phyloP scores from a whole-genome alignment of 345 rosid genomes.

The Firmiana major region DNA sequence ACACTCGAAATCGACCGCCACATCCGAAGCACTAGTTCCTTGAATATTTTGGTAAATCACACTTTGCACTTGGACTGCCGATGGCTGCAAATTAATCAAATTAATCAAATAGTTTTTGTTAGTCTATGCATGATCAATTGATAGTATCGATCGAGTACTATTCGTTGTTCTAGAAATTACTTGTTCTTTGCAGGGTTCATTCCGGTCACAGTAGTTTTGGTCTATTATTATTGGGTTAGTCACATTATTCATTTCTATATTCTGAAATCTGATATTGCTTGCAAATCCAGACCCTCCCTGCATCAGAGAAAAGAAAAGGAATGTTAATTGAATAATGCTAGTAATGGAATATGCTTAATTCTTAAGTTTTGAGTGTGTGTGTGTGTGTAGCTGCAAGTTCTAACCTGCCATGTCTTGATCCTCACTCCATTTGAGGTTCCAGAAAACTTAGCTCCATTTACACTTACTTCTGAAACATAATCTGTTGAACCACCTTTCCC shows the following conservation, averaged over 20 bases:
- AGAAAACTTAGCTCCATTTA: slow-evolving; percentile 55
- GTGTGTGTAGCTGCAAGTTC: too few relatives aligned
- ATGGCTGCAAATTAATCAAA: background rate
- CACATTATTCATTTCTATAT: slow-evolving; percentile 63
- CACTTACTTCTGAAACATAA: slow-evolving; percentile 54
- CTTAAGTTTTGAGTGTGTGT: background rate
- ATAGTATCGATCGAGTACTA: too few relatives aligned
- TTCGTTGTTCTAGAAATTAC: slow-evolving; percentile 21
- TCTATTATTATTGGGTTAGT: slow-evolving; percentile 77
- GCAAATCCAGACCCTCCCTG: slow-evolving; percentile 94
- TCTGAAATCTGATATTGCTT: slow-evolving; percentile 54
- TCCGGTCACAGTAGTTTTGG: slow-evolving; percentile 75
- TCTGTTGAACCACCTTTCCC: slow-evolving; percentile 47
- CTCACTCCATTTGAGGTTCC: slow-evolving; percentile 73
- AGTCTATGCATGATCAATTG: too few relatives aligned
- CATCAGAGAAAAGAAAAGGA: background rate
- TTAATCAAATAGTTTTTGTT: background rate
- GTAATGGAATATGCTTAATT: background rate
- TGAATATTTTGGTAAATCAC: too few relatives aligned
- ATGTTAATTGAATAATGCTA: background rate
- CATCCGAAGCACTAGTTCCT: too few relatives aligned
- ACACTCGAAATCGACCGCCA: too few relatives aligned
- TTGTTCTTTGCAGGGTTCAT: slow-evolving; percentile 49
- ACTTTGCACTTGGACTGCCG: too few relatives aligned
- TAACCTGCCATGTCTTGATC: slow-evolving; percentile 81